Conservation (phyloP, 148 eudicot genomes). For the Chenopodium quinoa region DNA sequence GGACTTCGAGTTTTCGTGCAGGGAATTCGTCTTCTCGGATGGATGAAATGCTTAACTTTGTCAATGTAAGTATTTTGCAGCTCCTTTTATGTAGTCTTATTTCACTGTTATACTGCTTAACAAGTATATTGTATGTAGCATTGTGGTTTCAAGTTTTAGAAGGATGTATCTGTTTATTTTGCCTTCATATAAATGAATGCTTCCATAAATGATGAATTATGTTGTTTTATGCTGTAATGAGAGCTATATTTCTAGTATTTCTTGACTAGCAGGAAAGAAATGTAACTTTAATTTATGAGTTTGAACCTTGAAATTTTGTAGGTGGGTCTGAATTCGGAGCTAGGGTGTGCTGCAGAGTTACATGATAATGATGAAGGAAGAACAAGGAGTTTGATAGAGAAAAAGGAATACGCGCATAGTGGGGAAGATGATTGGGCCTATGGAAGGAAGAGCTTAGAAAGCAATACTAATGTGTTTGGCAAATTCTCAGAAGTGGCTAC, state of each 20-base stretch:
- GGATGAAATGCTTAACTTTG: slow-evolving; percentile 45
- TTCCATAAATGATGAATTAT: no score
- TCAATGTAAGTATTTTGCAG: slow-evolving; percentile 25
- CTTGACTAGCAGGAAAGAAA: not conserved
- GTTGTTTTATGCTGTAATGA: not conserved
- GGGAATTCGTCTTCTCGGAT: slow-evolving; percentile 35
- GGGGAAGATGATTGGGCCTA: slow-evolving; percentile 33
- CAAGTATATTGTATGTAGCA: no score
- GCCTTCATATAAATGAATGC: not conserved
- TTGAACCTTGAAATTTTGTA: slow-evolving; percentile 12
- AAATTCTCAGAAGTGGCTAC: slow-evolving; percentile 39
- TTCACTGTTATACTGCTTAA: not conserved
- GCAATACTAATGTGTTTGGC: slow-evolving; percentile 30
- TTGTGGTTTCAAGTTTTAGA: not conserved
- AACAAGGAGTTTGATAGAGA: slow-evolving; percentile 20
- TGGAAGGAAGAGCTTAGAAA: slow-evolving; percentile 31
- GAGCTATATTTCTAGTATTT: not conserved
- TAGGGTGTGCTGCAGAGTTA: slow-evolving; percentile 17
- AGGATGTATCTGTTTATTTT: not conserved
- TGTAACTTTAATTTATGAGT: not conserved
- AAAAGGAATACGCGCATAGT: slow-evolving; percentile 24
- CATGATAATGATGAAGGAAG: slow-evolving; percentile 23
- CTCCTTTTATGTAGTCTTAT: not conserved
- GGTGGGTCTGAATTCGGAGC: slow-evolving; percentile 35
- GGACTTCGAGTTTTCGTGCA: slow-evolving; percentile 44